Evolutionary conservation across 768 basidiomycete species (phyloP).

Genomic region (Leccinum boreale): DNA sequence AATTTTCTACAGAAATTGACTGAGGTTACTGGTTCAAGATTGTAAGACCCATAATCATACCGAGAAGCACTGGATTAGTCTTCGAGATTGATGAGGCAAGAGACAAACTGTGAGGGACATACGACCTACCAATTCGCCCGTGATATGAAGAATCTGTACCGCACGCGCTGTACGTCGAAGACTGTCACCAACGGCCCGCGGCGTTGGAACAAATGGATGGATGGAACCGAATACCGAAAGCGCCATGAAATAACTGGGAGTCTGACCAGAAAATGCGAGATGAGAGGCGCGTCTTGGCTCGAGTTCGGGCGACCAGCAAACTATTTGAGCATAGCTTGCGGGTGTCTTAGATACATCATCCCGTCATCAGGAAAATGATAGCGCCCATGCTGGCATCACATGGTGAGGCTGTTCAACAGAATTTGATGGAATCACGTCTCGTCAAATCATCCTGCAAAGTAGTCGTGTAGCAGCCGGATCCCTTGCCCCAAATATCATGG

Average conservation of each 20-base stretch:
- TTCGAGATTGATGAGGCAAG: slow-evolving; percentile 4
- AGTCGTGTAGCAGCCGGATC: not conserved
- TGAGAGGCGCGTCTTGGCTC: not conserved
- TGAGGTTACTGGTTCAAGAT: not conserved
- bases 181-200: not conserved
- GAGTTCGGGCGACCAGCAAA: too few relatives aligned
- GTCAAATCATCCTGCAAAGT: not conserved
- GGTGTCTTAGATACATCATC: not conserved
- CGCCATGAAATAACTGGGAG: slow-evolving; percentile 3
- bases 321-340: not conserved
- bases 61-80: slow-evolving; percentile 16
- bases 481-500: not conserved
- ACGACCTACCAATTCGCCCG: slow-evolving; percentile 16
- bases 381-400: not conserved
- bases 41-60: slow-evolving; percentile 1
- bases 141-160: slow-evolving; percentile 13
- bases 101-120: not conserved
- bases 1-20: slow-evolving; percentile 6
- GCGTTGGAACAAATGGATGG: not conserved
- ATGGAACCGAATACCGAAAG: not conserved
- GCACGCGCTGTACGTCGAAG: not conserved
- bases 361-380: not conserved
- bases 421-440: not conserved
- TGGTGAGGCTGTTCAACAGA: not conserved
- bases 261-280: slow-evolving; percentile 12